phyloP scores from a whole-genome alignment of 805 yeast genomes.

The Monosporozyma aquatica region DNA sequence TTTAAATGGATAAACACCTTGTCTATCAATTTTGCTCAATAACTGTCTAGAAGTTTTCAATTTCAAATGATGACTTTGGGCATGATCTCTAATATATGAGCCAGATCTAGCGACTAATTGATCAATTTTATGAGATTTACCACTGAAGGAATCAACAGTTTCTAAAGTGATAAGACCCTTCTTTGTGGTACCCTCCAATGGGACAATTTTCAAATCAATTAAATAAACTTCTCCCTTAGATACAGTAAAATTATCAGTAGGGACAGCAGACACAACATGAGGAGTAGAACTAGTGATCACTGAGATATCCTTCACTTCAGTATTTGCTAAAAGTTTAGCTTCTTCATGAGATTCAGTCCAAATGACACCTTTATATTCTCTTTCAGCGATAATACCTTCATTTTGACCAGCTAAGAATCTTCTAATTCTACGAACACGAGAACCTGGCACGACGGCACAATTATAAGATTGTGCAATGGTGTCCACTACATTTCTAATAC shows the following conservation, averaged over 20 bases:
- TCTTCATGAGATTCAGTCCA: slow-evolving; percentile 84
- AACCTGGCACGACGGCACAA: slow-evolving; percentile 85
- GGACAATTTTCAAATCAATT: slow-evolving; percentile 74
- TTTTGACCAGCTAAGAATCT: slow-evolving; percentile 94
- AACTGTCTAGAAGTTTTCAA: slow-evolving; percentile 65
- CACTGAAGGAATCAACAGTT: slow-evolving; percentile 53
- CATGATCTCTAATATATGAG: slow-evolving; percentile 75
- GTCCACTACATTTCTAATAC: slow-evolving; percentile 70
- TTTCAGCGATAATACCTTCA: slow-evolving; percentile 84
- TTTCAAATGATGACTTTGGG: slow-evolving; percentile 69
- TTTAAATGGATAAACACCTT: slow-evolving; percentile 88
- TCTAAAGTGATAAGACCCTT: slow-evolving; percentile 64
- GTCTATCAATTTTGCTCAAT: slow-evolving; percentile 59
- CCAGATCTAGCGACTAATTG: slow-evolving; percentile 55
- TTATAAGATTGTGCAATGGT: slow-evolving; percentile 76
- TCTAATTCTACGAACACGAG: slow-evolving; percentile 83
- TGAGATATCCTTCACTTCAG: slow-evolving; percentile 33
- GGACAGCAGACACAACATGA: slow-evolving; percentile 47
- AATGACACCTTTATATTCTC: slow-evolving; percentile 84
- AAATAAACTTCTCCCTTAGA: slow-evolving; percentile 78
- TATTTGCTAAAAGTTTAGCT: slow-evolving; percentile 36
- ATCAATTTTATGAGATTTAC: slow-evolving; percentile 47
- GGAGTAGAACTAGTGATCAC: slow-evolving; percentile 30
- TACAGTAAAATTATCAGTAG: slow-evolving; percentile 67
- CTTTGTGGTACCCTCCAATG: slow-evolving; percentile 44